Evolutionary conservation across 2,329 filamentous ascomycete species (phyloP).

Genomic region (Phaeosphaeriaceae sp.): DNA sequence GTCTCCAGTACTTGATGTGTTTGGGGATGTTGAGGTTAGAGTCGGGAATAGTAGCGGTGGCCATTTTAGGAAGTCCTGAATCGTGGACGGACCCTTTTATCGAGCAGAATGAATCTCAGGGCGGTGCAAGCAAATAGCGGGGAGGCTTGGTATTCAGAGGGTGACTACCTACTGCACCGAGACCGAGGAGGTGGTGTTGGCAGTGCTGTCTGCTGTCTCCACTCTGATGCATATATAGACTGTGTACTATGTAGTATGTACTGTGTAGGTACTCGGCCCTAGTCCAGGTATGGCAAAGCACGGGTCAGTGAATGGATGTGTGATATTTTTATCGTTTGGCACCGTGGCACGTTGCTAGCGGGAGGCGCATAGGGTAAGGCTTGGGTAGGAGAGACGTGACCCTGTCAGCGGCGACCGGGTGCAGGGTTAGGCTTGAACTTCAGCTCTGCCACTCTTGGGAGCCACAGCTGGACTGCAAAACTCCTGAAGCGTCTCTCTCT

Average conservation of each 20-base stretch:
- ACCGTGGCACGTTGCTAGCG: conserved; percentile 13
- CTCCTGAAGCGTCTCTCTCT: conserved; percentile 12
- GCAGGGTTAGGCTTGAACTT: conserved; percentile 11
- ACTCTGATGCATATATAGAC: conserved; percentile 20
- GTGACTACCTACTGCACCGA: not conserved
- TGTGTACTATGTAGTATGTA: no score
- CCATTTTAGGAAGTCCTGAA: conserved; percentile 22
- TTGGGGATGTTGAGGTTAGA: conserved; percentile 43
- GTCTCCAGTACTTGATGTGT: conserved; percentile 91
- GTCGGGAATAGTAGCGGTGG: conserved; percentile 20
- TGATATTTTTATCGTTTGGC: conserved; percentile 30
- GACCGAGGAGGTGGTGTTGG: conserved; percentile 4
- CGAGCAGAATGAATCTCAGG: conserved; percentile 4
- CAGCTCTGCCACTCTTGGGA: conserved; percentile 23
- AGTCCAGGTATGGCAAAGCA: conserved; percentile 9
- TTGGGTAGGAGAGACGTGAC: not conserved
- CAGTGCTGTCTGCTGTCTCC: not conserved
- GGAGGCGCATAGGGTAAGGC: not conserved
- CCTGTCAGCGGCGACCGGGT: conserved; percentile 12
- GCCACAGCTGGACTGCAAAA: conserved; percentile 17
- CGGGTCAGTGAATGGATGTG: conserved; percentile 15
- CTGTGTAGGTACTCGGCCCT: conserved; percentile 11
- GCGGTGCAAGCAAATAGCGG: not conserved
- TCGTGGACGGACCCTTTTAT: conserved; percentile 12
- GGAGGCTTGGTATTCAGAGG: no score